These are phyloP conservation scores for Metarhizium guizhouense DNA, from an alignment of 2,329 filamentous ascomycete species.

Conservation along the genomic window DNA sequence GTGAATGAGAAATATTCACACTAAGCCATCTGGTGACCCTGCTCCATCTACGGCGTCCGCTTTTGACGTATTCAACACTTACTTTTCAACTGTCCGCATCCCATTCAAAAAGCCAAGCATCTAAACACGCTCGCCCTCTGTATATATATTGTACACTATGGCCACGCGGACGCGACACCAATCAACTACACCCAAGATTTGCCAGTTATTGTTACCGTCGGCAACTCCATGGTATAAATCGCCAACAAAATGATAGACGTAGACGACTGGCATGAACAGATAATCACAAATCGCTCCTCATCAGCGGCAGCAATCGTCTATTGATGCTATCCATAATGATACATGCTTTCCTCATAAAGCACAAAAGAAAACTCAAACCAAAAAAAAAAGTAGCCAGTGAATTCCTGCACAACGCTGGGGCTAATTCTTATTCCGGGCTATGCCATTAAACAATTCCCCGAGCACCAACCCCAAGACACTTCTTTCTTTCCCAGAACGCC, in stretches of 20 bases:
- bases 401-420: neutral
- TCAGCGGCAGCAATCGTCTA: neutral
- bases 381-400: neutral
- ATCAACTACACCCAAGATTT: too few relatives aligned
- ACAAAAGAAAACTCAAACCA: neutral
- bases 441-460: neutral
- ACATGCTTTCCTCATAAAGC: neutral
- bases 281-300: neutral
- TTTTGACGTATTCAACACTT: too few relatives aligned
- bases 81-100: too few relatives aligned
- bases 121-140: too few relatives aligned
- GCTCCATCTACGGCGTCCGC: too few relatives aligned
- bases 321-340: neutral
- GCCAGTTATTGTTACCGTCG: too few relatives aligned
- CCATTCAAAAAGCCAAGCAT: too few relatives aligned
- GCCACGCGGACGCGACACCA: too few relatives aligned
- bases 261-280: neutral
- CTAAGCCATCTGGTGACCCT: too few relatives aligned
- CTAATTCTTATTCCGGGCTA: neutral
- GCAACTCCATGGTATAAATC: neutral
- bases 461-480: neutral
- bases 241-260: too few relatives aligned
- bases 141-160: too few relatives aligned
- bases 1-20: too few relatives aligned
- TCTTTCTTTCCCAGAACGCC: conserved; percentile 2